Base-by-base conservation (phyloP, 148 eudicot species). In the Cornus florida region DNA sequence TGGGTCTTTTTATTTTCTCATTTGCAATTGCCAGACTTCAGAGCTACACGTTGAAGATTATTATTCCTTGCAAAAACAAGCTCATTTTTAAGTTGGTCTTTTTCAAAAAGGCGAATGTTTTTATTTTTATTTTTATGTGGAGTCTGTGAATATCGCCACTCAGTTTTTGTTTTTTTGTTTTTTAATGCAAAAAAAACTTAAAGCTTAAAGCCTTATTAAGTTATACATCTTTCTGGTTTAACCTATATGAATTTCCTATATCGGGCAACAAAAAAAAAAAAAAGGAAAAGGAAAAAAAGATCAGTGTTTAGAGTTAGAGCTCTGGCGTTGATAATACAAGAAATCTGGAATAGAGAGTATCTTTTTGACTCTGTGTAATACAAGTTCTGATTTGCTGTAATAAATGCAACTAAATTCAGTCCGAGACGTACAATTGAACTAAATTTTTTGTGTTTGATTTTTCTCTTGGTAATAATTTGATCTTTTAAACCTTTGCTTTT, bases 371-470 rank as follows among this genome's bases (percentile, higher is more conserved):
- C 17, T 53, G 4, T 53, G 19, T 53, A 11, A 4, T 53, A 17
- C 59, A 53, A 75, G 70, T 65, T 75, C 20, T 22, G 14, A 75
- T 65, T 76, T 31, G 6, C 41, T 76, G 6, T 67, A 50, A 66
- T 16, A 11, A 16, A 8, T 76, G 70, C 39, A 62, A 22, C 24
- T 65, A 41, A 12, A 22, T n/a, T 75, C 8, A 32, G 68, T 7
- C 1, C 16, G 11, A 22, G 23, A 75, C 9, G 14, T 48, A 3
- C 59, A 46, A 10, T 9, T 53, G 46, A n/a, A 65, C 60, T 32
- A 38, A 12, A 2, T 56, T n/a, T 48, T 2, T 67, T 74, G 7
- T 17, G 57, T 78, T 65, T 38, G 33, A 22, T 43, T 67, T 16
- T 5, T 41, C 8, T 2, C 28, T 23, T 41, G 20, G 16, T 1